Evolutionary conservation across 768 basidiomycete genomes (phyloP).

Genomic region (Xerocomus spinulosus): DNA sequence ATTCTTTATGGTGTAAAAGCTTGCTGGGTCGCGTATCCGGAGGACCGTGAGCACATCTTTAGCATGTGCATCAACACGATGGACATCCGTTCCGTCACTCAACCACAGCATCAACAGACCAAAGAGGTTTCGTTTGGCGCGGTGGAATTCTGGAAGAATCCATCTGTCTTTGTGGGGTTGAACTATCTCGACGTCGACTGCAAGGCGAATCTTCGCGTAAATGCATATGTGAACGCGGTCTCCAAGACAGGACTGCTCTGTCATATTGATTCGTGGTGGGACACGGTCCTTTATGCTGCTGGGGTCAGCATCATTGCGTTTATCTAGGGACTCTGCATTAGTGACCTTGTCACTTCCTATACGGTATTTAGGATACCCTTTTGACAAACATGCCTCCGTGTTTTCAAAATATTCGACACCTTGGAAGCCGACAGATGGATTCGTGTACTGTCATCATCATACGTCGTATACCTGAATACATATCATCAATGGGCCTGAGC

Average conservation of each 20-base stretch:
- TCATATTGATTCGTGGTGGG: constrained; percentile 11
- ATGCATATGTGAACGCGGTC: constrained; percentile 7
- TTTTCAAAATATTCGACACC: too few relatives aligned
- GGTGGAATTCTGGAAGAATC: constrained; percentile 11
- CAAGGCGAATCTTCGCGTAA: constrained; percentile 10
- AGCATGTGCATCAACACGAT: constrained; percentile 11
- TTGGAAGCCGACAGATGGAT: too few relatives aligned
- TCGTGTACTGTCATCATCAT: too few relatives aligned
- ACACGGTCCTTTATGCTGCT: constrained; percentile 4
- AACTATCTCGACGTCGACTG: constrained; percentile 12
- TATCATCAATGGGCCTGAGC: too few relatives aligned
- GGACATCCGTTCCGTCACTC: not conserved
- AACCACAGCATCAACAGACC: constrained; percentile 2
- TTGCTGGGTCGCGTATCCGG: constrained; percentile 20
- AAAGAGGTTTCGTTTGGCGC: constrained; percentile 6
- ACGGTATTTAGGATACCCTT: too few relatives aligned
- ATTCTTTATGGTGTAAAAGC: constrained; percentile 1
- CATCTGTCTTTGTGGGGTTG: constrained; percentile 16
- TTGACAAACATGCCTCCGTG: too few relatives aligned
- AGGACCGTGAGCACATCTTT: constrained; percentile 17
- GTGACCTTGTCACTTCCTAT: too few relatives aligned
- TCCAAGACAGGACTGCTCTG: constrained; percentile 2
- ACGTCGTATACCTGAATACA: too few relatives aligned
- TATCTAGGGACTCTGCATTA: not conserved
- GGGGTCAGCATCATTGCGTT: constrained; percentile 1